phyloP scores from a whole-genome alignment of 257 asterid genomes.

The Eustoma russellianum region DNA sequence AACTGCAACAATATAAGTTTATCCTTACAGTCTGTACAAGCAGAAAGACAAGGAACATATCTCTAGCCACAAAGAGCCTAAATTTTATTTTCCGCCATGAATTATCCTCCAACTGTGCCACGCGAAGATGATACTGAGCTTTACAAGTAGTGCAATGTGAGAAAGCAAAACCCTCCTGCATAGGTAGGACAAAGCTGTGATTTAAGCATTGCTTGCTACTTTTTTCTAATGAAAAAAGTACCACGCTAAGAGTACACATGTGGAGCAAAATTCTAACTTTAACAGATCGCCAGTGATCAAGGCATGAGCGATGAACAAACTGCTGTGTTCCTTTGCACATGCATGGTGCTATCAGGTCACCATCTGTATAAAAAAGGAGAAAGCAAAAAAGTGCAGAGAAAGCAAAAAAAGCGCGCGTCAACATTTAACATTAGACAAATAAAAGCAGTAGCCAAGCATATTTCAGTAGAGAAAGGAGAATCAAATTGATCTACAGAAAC shows the following conservation, averaged over 20 bases:
- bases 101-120: constrained; percentile 31
- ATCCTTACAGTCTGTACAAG: constrained; percentile 45
- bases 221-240: too few species aligned
- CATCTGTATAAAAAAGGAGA: constrained; percentile 14
- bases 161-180: constrained; percentile 57
- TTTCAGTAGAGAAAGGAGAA: too few species aligned
- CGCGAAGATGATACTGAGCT: constrained; percentile 47
- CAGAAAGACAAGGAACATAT: constrained; percentile 43
- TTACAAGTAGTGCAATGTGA: constrained; percentile 56
- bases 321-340: constrained; percentile 59
- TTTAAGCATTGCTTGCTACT: too few species aligned
- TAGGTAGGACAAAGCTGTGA: constrained; percentile 3
- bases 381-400: background rate
- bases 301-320: constrained; percentile 52
- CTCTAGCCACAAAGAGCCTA: constrained; percentile 49
- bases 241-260: background rate
- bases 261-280: constrained; percentile 23
- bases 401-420: background rate
- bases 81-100: constrained; percentile 41
- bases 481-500: background rate
- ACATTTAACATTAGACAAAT: too few species aligned
- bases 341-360: constrained; percentile 48
- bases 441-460: background rate
- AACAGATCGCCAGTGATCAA: constrained; percentile 58
- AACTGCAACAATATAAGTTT: background rate